These are phyloP conservation scores for Didymosphaeria variabile DNA, from an alignment of 2,329 filamentous ascomycete genomes.

Conservation along the genomic window DNA sequence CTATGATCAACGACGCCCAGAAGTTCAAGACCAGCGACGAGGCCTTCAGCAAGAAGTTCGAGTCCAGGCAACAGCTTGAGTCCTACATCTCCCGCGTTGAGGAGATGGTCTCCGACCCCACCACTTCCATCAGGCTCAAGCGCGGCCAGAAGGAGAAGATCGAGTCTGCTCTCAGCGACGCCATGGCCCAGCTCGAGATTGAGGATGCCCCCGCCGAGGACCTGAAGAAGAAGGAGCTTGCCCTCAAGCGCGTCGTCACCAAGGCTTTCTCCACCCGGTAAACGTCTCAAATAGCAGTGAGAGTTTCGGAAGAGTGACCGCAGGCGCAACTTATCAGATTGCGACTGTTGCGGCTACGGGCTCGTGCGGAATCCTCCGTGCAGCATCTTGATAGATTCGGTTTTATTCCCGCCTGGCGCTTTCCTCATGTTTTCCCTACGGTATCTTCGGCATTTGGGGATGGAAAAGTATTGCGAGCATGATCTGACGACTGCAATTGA, in stretches of 20 bases:
- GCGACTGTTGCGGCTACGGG: slow-evolving; percentile 27
- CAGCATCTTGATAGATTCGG: slow-evolving; percentile 48
- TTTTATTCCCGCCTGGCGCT: slow-evolving; percentile 38
- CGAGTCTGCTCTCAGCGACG: slow-evolving; percentile 93
- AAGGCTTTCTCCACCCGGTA: slow-evolving; percentile 97
- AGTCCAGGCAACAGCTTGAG: slow-evolving; percentile 99
- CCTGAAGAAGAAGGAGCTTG: slow-evolving; percentile 99
- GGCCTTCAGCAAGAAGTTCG: slow-evolving; percentile 99
- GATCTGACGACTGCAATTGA: slow-evolving; percentile 24
- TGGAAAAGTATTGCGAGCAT: slow-evolving; percentile 27
- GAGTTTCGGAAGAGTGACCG: slow-evolving; percentile 28
- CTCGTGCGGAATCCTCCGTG: slow-evolving; percentile 39
- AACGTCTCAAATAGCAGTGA: slow-evolving; percentile 26
- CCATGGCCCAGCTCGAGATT: slow-evolving; percentile 96
- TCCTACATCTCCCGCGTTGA: slow-evolving; percentile 98
- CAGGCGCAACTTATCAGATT: slow-evolving; percentile 41
- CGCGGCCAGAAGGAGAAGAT: slow-evolving; percentile 99
- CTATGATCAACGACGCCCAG: slow-evolving; percentile 96
- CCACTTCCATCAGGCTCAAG: slow-evolving; percentile 96
- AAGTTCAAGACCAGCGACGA: slow-evolving; percentile 99
- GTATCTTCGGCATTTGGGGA: slow-evolving; percentile 22
- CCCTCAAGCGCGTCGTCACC: slow-evolving; percentile 96
- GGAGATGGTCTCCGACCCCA: slow-evolving; percentile 98
- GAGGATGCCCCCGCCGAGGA: slow-evolving; percentile 92
- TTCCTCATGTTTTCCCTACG: slow-evolving; percentile 29